A percentile compares a stretch with the other conserved stretches of the same genome.
phyloP scores from a whole-genome alignment of 148 eudicot species.

The Rhododendron molle region DNA sequence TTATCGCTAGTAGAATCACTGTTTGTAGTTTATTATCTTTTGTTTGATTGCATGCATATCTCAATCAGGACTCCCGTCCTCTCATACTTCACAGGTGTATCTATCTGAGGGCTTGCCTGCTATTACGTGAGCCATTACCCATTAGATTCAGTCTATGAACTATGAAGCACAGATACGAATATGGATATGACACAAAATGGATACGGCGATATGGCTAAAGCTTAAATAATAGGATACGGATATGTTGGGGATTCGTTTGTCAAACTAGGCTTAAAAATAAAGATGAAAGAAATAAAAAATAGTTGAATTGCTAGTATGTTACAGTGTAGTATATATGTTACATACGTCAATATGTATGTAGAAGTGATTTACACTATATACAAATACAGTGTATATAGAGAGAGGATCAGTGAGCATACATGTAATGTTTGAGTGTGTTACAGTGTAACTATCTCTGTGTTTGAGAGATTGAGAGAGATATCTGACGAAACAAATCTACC shows the following conservation, averaged over 20 bases:
- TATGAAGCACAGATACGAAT: background rate
- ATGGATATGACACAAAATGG: background rate
- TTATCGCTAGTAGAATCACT: too few relatives aligned
- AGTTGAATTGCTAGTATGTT: background rate
- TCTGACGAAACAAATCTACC: background rate
- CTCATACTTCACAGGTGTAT: too few relatives aligned
- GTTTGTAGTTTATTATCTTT: too few relatives aligned
- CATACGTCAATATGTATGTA: too few relatives aligned
- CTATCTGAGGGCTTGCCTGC: background rate
- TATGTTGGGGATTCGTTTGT: background rate
- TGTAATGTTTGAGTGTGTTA: background rate
- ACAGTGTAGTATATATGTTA: too few relatives aligned
- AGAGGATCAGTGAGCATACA: background rate
- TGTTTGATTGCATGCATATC: too few relatives aligned
- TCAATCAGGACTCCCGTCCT: too few relatives aligned
- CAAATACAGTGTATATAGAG: too few relatives aligned
- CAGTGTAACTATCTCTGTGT: background rate
- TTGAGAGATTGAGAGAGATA: background rate
- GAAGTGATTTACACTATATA: background rate
- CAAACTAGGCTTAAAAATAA: background rate
- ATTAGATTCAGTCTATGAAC: background rate
- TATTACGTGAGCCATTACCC: background rate
- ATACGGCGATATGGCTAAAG: background rate
- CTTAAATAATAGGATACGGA: background rate
- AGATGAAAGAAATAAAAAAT: background rate